A percentile compares a stretch with the other conserved stretches of the same genome.
phyloP scores from a whole-genome alignment of 371 early-diverging fungal species.

The Apophysomyces elegans region DNA sequence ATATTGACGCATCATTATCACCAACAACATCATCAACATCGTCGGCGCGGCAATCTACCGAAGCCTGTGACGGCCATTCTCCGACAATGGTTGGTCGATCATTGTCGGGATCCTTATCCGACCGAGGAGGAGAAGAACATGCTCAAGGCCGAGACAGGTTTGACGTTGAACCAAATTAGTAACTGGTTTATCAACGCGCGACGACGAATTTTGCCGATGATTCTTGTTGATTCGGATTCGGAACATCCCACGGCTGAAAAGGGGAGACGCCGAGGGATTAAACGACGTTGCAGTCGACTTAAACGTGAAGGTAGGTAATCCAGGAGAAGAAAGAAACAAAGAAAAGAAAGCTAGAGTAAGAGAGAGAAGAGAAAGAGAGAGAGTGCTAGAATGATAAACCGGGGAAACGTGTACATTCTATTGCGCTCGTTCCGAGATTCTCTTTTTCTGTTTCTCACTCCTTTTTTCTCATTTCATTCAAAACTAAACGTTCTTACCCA shows the following conservation, averaged over 20 bases:
- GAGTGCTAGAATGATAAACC: too few relatives aligned
- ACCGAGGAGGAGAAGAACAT: conserved; percentile 80
- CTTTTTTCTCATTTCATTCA: neutral
- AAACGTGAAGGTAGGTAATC: conserved; percentile 6
- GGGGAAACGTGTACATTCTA: too few relatives aligned
- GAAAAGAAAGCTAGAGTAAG: too few relatives aligned
- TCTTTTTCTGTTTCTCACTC: neutral
- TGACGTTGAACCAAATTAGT: conserved; percentile 77
- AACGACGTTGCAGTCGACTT: conserved; percentile 6
- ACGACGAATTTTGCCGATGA: conserved; percentile 55
- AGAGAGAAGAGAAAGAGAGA: too few relatives aligned
- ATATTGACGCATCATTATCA: conserved; percentile 10
- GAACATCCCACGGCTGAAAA: conserved; percentile 4
- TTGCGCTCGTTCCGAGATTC: neutral
- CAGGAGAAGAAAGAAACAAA: neutral
- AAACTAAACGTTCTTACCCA: neutral
- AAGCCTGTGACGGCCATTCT: conserved; percentile 61
- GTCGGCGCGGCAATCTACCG: conserved; percentile 58
- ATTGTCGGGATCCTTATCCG: conserved; percentile 78
- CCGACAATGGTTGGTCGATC: conserved; percentile 71
- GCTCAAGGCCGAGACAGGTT: conserved; percentile 87
- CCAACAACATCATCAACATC: conserved; percentile 8
- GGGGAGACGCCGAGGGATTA: conserved; percentile 11
- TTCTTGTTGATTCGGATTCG: conserved; percentile 8
- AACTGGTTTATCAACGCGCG: conserved; percentile 89